Conservation (phyloP, 2,329 filamentous ascomycete genomes). For the Orbilia oligospora region DNA sequence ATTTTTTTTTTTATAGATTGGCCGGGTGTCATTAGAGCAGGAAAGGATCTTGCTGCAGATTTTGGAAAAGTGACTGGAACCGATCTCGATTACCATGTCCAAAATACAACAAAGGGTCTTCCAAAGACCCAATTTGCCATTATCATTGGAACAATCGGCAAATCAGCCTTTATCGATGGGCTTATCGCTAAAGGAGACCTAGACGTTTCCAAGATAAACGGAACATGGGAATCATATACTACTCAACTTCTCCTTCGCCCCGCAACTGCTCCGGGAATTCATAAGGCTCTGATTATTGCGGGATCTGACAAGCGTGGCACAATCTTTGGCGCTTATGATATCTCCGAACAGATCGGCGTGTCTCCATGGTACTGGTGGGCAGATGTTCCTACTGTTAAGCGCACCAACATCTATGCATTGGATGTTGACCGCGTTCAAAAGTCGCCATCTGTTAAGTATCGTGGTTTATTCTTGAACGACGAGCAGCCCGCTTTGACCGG, state of each 20-base stretch:
- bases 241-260: slow-evolving; percentile 74
- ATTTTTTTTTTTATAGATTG: slow-evolving; percentile 59
- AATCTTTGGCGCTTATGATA: slow-evolving; percentile 79
- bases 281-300: slow-evolving; percentile 76
- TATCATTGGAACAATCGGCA: slow-evolving; percentile 78
- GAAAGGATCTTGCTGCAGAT: slow-evolving; percentile 77
- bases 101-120: slow-evolving; percentile 51
- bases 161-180: slow-evolving; percentile 74
- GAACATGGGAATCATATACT: slow-evolving; percentile 79
- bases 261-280: slow-evolving; percentile 70
- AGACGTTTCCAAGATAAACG: slow-evolving; percentile 73
- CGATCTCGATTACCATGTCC: slow-evolving; percentile 55
- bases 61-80: slow-evolving; percentile 79
- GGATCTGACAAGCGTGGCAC: slow-evolving; percentile 78
- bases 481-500: slow-evolving; percentile 78
- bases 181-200: slow-evolving; percentile 73
- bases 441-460: slow-evolving; percentile 76
- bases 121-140: slow-evolving; percentile 71
- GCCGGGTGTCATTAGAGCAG: slow-evolving; percentile 76
- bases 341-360: slow-evolving; percentile 81
- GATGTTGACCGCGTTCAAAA: slow-evolving; percentile 72
- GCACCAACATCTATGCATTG: slow-evolving; percentile 73
- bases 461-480: slow-evolving; percentile 80
- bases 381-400: slow-evolving; percentile 73
- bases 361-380: slow-evolving; percentile 80